Percentiles rank a stretch among this genome's conserved stretches.
Evolutionary conservation across 129 eudicot species (phyloP).

Genomic region (Chrysanthemum seticuspe): DNA sequence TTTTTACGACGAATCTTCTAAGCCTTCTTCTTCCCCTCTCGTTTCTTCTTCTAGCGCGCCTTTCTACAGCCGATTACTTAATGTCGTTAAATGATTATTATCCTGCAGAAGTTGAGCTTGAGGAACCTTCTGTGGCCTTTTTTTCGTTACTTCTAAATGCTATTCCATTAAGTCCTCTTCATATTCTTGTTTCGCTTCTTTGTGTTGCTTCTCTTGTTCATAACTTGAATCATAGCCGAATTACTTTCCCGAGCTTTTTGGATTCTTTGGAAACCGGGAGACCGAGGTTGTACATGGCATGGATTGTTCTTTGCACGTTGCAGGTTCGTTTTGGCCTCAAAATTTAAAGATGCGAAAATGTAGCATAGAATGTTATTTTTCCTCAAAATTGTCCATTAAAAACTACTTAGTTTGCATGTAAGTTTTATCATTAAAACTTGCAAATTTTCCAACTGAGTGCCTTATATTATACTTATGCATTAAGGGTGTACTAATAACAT

Average conservation of each 20-base stretch:
- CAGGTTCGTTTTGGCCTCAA: constrained; percentile 43
- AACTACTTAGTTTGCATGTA: too few species aligned
- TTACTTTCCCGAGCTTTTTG: constrained; percentile 15
- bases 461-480: too few species aligned
- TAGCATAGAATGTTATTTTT: too few species aligned
- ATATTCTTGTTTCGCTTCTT: constrained; percentile 48
- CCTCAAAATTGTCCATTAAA: too few species aligned
- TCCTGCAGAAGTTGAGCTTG: neutral
- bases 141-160: constrained; percentile 46
- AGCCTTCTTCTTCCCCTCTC: constrained; percentile 92
- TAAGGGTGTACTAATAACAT: too few species aligned
- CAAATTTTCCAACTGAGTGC: neutral
- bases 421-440: too few species aligned
- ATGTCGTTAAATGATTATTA: constrained; percentile 33
- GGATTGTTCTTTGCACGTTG: constrained; percentile 68
- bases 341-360: too few species aligned
- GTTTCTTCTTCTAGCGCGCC: constrained; percentile 75
- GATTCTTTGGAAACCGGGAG: constrained; percentile 22
- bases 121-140: constrained; percentile 27
- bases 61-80: constrained; percentile 63
- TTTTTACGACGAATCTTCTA: constrained; percentile 65
- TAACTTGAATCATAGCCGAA: constrained; percentile 34
- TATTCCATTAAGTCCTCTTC: constrained; percentile 54
- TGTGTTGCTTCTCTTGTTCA: constrained; percentile 48
- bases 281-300: constrained; percentile 50